These are phyloP conservation scores for Annona squamosa DNA, from an alignment of 164 flowering plant genomes.

Conservation along the genomic window DNA sequence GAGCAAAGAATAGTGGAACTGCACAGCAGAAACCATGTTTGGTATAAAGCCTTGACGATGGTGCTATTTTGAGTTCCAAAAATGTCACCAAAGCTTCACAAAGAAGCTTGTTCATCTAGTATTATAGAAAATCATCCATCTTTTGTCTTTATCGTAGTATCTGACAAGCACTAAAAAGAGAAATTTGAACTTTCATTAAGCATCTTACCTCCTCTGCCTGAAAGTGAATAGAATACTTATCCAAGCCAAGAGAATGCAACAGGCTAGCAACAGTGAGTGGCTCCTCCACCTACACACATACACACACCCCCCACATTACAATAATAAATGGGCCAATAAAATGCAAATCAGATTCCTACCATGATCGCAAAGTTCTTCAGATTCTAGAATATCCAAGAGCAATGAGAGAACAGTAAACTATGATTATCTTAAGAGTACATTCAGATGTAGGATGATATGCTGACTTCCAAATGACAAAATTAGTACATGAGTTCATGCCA, in stretches of 20 bases:
- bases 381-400: not conserved
- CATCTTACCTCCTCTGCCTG: slow-evolving; percentile 76
- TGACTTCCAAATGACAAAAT: not conserved
- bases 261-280: slow-evolving; percentile 54
- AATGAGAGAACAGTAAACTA: not conserved
- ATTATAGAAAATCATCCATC: too few species aligned
- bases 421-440: not conserved
- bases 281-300: slow-evolving; percentile 43
- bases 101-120: too few species aligned
- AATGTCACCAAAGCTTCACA: too few species aligned
- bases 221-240: slow-evolving; percentile 54
- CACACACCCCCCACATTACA: not conserved
- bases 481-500: not conserved
- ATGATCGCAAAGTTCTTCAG: not conserved
- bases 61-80: too few species aligned
- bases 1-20: too few species aligned
- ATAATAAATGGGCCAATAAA: not conserved
- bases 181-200: not conserved
- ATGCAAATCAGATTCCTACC: not conserved
- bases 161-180: not conserved
- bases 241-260: slow-evolving; percentile 59
- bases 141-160: too few species aligned
- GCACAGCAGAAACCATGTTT: too few species aligned
- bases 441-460: not conserved
- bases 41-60: too few species aligned